phyloP scores from a whole-genome alignment of 2,329 filamentous ascomycete genomes.

The Aspergillus nomiae region DNA sequence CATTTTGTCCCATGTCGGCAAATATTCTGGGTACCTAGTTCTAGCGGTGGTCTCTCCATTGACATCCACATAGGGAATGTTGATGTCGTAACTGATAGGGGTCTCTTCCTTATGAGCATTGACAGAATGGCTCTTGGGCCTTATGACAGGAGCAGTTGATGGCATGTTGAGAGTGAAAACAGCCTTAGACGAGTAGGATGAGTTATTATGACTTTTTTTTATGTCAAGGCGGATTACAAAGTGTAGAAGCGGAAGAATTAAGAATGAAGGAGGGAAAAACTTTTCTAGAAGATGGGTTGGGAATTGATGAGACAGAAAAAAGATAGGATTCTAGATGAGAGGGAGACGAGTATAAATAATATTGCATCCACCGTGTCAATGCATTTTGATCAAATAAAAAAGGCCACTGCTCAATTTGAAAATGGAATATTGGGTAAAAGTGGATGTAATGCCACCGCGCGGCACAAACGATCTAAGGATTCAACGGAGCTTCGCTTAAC shows the following conservation, averaged over 20 bases:
- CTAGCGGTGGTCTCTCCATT: conserved; percentile 40
- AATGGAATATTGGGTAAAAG: conserved; percentile 9
- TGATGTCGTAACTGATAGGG: conserved; percentile 50
- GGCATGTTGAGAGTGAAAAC: conserved; percentile 26
- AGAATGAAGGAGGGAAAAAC: background rate
- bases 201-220: background rate
- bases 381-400: conserved; percentile 9
- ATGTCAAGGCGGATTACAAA: background rate
- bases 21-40: conserved; percentile 48
- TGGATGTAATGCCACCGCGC: conserved; percentile 23
- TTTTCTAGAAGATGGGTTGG: background rate
- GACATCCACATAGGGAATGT: conserved; percentile 50
- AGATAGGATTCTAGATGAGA: conserved; percentile 10
- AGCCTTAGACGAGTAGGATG: background rate
- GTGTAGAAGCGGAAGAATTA: background rate
- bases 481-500: conserved; percentile 22
- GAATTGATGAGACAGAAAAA: conserved; percentile 5
- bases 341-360: conserved; percentile 21
- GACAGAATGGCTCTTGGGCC: conserved; percentile 28
- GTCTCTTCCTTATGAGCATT: conserved; percentile 31
- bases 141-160: conserved; percentile 33
- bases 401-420: conserved; percentile 5
- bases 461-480: conserved; percentile 22
- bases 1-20: conserved; percentile 50
- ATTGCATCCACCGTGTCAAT: conserved; percentile 14